Base-by-base conservation (phyloP, 208 protist genomes). In the Tritrichomonas musculus region DNA sequence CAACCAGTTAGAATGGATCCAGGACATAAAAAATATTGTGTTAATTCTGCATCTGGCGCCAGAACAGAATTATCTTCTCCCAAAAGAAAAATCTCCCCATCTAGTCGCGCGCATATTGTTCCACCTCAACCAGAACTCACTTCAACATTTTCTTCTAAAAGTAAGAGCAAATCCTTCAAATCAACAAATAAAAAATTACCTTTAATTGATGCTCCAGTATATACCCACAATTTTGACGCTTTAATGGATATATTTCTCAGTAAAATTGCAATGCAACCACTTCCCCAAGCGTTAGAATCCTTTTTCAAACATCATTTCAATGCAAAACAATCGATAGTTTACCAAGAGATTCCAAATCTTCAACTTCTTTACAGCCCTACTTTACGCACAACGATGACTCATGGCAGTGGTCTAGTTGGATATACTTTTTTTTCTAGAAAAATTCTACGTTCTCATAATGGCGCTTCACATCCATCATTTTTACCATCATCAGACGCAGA, bases 321-420 rank as follows among this genome's bases (percentile, higher is more conserved):
- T 5, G 77, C 77, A 39, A 53, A 44, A 57, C 33, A 44, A 33
- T 25, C 44, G 5, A 88, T 88, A 27, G 25, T 88, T 0, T 88
- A 47, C 47, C 77, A 88, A 88, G 77, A 88, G 17, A 33, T 88
- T 39, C 77, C 77, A 88, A 39, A 53, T 39, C n/a, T 88, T 14
- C 77, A 88, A 39, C 0, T 57, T 14, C 30, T 88, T 13, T 88
- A 88, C 27, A 47, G 20, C 4, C 27, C 13, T 39, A 88, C 41
- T 11, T 14, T 57, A 27, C 53, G 57, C n/a, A 36, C 1, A 1
- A 60, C 77, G 9, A 53, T 14, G 27, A 14, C 33, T 11, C 77
- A 88, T 39, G 27, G 47, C 27, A 22, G 14, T 39, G 77, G 77
- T 20, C 8, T 88, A 20, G 47, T 88, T 60, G 77, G 77, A 33